These are phyloP conservation scores for Coemansia sp. DNA, from an alignment of 192 early-diverging fungal species.

Conservation along the genomic window DNA sequence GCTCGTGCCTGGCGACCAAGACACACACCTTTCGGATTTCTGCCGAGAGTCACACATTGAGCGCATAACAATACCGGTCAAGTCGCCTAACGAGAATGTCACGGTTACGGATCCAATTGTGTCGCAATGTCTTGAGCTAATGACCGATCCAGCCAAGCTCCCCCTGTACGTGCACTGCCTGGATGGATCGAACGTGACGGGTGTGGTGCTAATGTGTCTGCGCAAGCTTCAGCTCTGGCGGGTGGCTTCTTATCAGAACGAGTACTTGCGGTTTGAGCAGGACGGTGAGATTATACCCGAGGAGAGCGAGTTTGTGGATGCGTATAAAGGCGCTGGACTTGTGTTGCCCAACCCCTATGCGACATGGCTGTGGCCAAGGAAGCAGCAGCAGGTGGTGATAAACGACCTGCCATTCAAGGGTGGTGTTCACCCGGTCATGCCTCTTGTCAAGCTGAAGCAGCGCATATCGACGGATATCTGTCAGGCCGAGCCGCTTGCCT, in stretches of 20 bases:
- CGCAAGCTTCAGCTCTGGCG: slow-evolving; percentile 92
- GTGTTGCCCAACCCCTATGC: slow-evolving; percentile 34
- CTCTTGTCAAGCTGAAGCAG: slow-evolving; percentile 10
- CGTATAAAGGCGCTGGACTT: slow-evolving; percentile 21
- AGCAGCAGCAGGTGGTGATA: not conserved
- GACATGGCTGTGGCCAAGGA: slow-evolving; percentile 43
- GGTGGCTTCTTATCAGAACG: slow-evolving; percentile 61
- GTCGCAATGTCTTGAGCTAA: slow-evolving; percentile 62
- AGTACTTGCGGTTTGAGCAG: slow-evolving; percentile 65
- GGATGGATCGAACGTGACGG: slow-evolving; percentile 85
- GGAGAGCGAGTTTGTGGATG: slow-evolving; percentile 52
- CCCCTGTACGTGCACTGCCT: slow-evolving; percentile 90
- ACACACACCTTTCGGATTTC: slow-evolving; percentile 57
- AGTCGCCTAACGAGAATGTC: slow-evolving; percentile 83
- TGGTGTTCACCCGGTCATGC: slow-evolving; percentile 36
- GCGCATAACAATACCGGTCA: slow-evolving; percentile 66
- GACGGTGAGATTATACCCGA: slow-evolving; percentile 51
- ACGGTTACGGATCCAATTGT: slow-evolving; percentile 75
- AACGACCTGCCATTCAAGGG: slow-evolving; percentile 28
- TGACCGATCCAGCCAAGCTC: slow-evolving; percentile 67
- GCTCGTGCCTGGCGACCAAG: slow-evolving; percentile 72
- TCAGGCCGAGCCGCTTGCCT: slow-evolving; percentile 14
- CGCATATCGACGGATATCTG: slow-evolving; percentile 28
- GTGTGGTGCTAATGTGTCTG: slow-evolving; percentile 77
- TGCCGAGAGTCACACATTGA: slow-evolving; percentile 63